These are phyloP conservation scores for Streptanthus diversifolius DNA, from an alignment of 345 rosid genomes.

Conservation along the genomic window DNA sequence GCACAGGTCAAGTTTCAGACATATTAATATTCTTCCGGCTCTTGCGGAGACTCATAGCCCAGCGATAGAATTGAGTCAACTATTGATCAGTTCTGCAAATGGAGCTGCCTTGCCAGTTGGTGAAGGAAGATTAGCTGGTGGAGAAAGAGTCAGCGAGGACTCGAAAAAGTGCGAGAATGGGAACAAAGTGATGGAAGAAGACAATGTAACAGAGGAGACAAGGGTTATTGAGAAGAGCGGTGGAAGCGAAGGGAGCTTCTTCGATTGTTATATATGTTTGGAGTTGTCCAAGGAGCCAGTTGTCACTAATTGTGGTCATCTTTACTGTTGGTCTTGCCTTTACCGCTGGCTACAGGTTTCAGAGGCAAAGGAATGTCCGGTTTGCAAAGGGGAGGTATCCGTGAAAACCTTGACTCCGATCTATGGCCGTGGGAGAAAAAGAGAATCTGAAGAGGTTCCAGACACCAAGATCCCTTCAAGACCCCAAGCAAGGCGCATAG, in stretches of 20 bases:
- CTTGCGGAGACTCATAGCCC: constrained; percentile 40
- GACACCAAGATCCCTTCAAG: constrained; percentile 61
- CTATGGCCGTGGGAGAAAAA: constrained; percentile 67
- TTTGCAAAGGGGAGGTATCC: constrained; percentile 84
- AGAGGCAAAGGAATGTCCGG: constrained; percentile 88
- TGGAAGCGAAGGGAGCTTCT: constrained; percentile 64
- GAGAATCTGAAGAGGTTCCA: constrained; percentile 45
- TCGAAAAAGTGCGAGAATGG: constrained; percentile 62
- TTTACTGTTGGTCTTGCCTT: constrained; percentile 92
- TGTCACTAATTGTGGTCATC: constrained; percentile 86
- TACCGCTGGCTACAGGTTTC: constrained; percentile 69
- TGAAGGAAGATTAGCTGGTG: constrained; percentile 73
- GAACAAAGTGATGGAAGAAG: constrained; percentile 49
- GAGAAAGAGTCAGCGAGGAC: constrained; percentile 57
- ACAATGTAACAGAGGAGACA: constrained; percentile 42
- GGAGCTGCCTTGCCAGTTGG: constrained; percentile 54
- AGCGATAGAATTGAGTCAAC: constrained; percentile 30
- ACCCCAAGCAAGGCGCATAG: constrained; percentile 67
- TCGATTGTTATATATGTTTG: constrained; percentile 72
- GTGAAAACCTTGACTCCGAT: constrained; percentile 72
- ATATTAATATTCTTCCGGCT: constrained; percentile 30
- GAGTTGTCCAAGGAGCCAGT: constrained; percentile 80
- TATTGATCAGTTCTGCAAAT: constrained; percentile 41
- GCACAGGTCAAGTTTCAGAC: constrained; percentile 47
- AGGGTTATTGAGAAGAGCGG: constrained; percentile 49